These are phyloP conservation scores for Aspergillus ochraceoroseus DNA, from an alignment of 2,329 filamentous ascomycete genomes.

Conservation along the genomic window DNA sequence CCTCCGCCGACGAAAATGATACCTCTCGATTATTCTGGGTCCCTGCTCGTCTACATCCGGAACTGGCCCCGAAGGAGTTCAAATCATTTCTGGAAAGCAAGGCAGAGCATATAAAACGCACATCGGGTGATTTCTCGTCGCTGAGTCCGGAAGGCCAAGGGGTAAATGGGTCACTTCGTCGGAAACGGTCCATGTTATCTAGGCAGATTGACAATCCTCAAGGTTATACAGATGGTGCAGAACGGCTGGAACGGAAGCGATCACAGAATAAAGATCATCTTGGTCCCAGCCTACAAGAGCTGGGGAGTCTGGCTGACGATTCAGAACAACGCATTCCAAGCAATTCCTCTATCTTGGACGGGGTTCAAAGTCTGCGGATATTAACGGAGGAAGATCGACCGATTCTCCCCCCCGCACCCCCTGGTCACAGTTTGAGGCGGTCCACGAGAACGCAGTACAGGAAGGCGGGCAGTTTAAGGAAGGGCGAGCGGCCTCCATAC, in stretches of 20 bases:
- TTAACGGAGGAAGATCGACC: constrained; percentile 66
- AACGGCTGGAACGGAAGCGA: constrained; percentile 67
- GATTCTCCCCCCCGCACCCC: constrained; percentile 70
- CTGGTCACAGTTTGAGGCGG: constrained; percentile 73
- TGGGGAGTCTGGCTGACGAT: constrained; percentile 80
- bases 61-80: constrained; percentile 92
- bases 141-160: constrained; percentile 50
- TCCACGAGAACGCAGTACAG: constrained; percentile 91
- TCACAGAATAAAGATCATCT: constrained; percentile 55
- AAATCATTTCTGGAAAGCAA: constrained; percentile 93
- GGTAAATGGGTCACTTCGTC: constrained; percentile 58
- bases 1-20: constrained; percentile 70
- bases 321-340: constrained; percentile 64
- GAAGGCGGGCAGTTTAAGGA: constrained; percentile 71
- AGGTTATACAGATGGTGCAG: constrained; percentile 77
- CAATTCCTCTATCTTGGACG: constrained; percentile 54
- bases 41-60: constrained; percentile 86
- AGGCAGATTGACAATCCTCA: constrained; percentile 75
- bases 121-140: constrained; percentile 67
- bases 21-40: constrained; percentile 91
- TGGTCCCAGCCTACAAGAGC: constrained; percentile 61
- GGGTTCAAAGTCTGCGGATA: constrained; percentile 43
- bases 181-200: constrained; percentile 95
- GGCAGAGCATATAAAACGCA: constrained; percentile 80
- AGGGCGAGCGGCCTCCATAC: constrained; percentile 68